A percentile compares a stretch with the other conserved stretches of the same genome.
These are phyloP conservation scores for Cryptococcus maquisensis DNA, from an alignment of 1,284 basidiomycete genomes.

Conservation along the genomic window DNA sequence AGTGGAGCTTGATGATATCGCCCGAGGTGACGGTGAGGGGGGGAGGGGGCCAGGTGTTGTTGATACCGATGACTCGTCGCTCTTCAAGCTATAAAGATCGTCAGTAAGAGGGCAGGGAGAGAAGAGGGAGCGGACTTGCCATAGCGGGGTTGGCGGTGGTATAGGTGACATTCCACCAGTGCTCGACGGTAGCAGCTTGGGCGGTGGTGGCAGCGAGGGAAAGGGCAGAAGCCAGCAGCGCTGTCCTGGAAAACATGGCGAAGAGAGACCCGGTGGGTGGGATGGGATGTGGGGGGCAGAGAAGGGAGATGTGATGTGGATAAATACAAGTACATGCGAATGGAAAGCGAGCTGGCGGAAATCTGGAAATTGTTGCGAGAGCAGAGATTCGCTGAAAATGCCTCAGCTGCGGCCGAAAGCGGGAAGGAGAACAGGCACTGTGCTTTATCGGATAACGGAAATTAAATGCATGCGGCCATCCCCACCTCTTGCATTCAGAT, in stretches of 20 bases:
- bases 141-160: constrained; percentile 42
- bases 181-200: constrained; percentile 38
- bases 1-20: constrained; percentile 70
- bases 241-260: constrained; percentile 2
- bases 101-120: background rate
- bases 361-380: background rate
- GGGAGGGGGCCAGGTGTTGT: constrained; percentile 83
- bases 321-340: background rate
- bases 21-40: constrained; percentile 64
- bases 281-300: background rate
- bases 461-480: no score
- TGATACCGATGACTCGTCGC: constrained; percentile 75
- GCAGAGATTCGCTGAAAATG: background rate
- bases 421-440: background rate
- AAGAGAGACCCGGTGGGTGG: background rate
- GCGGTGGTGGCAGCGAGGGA: constrained; percentile 18
- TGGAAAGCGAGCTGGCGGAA: no score
- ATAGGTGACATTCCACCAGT: constrained; percentile 47
- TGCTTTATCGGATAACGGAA: background rate
- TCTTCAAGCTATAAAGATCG: constrained; percentile 33
- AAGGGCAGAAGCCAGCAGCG: constrained; percentile 12
- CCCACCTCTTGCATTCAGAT: no score
- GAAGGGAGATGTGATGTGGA: background rate
- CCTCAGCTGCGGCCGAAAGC: background rate
- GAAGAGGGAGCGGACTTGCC: constrained; percentile 31